phyloP scores from a whole-genome alignment of 768 basidiomycete genomes.

The Hericium rajendrae region DNA sequence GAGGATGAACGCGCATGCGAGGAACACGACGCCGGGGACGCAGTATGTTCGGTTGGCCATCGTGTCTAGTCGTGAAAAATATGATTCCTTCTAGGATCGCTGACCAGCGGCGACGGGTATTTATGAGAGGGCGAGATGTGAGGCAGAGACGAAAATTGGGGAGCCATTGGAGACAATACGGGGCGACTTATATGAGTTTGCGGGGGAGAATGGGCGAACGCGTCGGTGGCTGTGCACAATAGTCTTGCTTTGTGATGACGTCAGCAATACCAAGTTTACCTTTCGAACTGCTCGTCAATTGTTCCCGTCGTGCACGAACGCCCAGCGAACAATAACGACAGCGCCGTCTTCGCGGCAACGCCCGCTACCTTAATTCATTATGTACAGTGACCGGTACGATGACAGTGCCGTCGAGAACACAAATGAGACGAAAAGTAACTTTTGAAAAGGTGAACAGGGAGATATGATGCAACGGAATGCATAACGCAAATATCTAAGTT shows the following conservation, averaged over 20 bases:
- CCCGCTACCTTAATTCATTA: no score
- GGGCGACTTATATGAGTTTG: no score
- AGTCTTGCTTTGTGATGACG: not conserved
- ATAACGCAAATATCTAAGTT: no score
- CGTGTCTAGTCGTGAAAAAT: not conserved
- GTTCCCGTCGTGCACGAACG: not conserved
- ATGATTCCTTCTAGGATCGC: not conserved
- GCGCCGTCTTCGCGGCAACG: no score
- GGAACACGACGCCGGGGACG: slow-evolving; percentile 47
- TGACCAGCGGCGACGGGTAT: not conserved
- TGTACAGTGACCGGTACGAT: no score
- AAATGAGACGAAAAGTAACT: no score
- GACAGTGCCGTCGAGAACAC: no score
- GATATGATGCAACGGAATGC: no score
- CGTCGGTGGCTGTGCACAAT: slow-evolving; percentile 1
- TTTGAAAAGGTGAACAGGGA: no score
- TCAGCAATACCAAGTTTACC: not conserved
- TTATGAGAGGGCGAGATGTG: not conserved
- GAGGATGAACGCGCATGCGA: slow-evolving; percentile 55
- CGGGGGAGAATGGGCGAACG: no score
- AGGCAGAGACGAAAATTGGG: not conserved
- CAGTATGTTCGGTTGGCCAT: slow-evolving; percentile 38
- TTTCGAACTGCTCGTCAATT: no score
- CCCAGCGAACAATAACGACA: not conserved
- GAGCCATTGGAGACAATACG: not conserved